phyloP scores from a whole-genome alignment of 225 moss, liverwort and hornwort genomes.

The Neckera pumila region DNA sequence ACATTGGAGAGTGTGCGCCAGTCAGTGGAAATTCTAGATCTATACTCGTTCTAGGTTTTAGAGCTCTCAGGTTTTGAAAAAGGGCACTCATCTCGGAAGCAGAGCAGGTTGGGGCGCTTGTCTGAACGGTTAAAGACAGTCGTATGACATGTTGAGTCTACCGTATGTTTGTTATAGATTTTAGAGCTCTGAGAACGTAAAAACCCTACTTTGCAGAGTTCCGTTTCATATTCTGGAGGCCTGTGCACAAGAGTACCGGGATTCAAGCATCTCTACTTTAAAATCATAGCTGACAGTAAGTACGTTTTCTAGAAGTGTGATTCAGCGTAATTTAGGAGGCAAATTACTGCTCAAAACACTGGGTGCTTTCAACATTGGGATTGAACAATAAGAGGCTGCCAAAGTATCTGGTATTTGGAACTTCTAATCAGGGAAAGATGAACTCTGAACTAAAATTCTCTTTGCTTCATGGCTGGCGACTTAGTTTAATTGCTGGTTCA shows the following conservation, averaged over 20 bases:
- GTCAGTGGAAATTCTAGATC: too few relatives aligned
- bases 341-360: not conserved
- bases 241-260: too few relatives aligned
- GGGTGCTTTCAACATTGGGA: too few relatives aligned
- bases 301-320: too few relatives aligned
- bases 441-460: not conserved
- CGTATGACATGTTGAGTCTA: not conserved
- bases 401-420: not conserved
- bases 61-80: not conserved
- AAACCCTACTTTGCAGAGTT: too few relatives aligned
- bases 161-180: not conserved
- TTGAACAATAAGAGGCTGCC: not conserved
- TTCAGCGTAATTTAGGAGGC: not conserved
- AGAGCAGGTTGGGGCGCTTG: not conserved
- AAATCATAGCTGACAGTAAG: not conserved
- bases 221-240: not conserved
- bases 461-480: not conserved
- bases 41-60: not conserved
- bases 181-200: not conserved
- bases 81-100: not conserved
- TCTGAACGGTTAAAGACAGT: not conserved
- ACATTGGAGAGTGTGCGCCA: not conserved
- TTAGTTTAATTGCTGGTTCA: not conserved
- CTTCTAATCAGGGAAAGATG: not conserved
- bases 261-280: not conserved